Percentiles rank a stretch among this genome's conserved stretches.
Evolutionary conservation across 345 rosid species (phyloP).

Genomic region (Microthlaspi erraticum): DNA sequence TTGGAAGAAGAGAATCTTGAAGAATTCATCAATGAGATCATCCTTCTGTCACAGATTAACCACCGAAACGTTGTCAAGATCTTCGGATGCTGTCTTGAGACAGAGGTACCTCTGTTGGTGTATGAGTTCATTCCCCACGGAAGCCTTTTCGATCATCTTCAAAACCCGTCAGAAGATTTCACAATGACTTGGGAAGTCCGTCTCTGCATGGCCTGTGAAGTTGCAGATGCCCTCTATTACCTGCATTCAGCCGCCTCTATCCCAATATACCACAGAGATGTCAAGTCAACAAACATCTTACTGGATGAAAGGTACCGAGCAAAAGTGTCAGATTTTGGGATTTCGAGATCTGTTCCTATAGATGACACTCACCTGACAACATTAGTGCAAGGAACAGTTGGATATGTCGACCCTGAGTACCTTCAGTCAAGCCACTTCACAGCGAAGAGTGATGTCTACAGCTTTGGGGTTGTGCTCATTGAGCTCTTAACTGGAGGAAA

Average conservation of each 20-base stretch:
- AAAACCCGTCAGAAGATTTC: conserved; percentile 21
- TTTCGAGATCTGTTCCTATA: conserved; percentile 49
- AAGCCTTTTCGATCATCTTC: conserved; percentile 52
- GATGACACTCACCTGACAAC: conserved; percentile 53
- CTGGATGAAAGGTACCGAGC: conserved; percentile 41
- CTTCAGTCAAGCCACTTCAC: conserved; percentile 43
- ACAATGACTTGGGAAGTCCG: conserved; percentile 49
- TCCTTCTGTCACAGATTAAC: conserved; percentile 53
- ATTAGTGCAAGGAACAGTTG: conserved; percentile 42
- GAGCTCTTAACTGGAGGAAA: conserved; percentile 52
- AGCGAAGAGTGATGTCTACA: conserved; percentile 42
- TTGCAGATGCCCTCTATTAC: conserved; percentile 46
- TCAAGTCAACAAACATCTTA: conserved; percentile 53
- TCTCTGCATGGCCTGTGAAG: conserved; percentile 46
- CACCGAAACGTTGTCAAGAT: conserved; percentile 51
- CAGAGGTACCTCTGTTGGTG: conserved; percentile 52
- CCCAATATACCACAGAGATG: conserved; percentile 55
- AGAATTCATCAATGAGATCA: conserved; percentile 57
- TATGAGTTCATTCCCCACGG: conserved; percentile 52
- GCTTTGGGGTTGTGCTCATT: conserved; percentile 47
- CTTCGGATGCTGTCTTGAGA: conserved; percentile 61
- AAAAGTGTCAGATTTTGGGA: conserved; percentile 61
- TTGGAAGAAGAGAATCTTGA: conserved; percentile 47
- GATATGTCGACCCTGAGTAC: conserved; percentile 43
- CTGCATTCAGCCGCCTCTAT: conserved; percentile 49